Evolutionary conservation across 2,329 filamentous ascomycete genomes (phyloP), one percentile per base, ranked within the genome.

Genomic region (Ophiostoma piceae): DNA sequence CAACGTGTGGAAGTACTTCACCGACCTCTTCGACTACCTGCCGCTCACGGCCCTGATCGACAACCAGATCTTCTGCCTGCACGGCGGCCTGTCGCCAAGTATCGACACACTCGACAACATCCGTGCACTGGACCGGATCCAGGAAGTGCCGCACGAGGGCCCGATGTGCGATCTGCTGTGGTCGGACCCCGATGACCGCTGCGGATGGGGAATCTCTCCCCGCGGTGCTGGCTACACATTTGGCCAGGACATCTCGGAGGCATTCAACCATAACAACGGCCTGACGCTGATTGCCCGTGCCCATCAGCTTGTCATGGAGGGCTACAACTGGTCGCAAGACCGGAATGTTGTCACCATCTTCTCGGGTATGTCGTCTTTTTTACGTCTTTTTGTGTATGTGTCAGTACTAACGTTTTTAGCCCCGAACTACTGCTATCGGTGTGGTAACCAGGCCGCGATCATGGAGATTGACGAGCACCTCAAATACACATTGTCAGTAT

Each of bases 401-500:
- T 22, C 22, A 37, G 12, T 64, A 64, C 67, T 71, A 39, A 68
- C 70, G 26, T 47, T 16, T 32, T 29, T 41, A 88, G 91, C 91
- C 69, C 91, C 91, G 73, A 94, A 94, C 80, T 99, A 99, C 85
- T 99, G 94, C 84, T 98, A 99, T 85, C 88, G 95, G 80, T 99
- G 95, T 79, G 95, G 95, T 78, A 99, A 99, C 82, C 95, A 98
- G 82, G 95, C 95, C 70, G 95, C 95, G n/a, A 98, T 99, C 80
- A 99, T 99, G 95, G 95, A 98, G 82, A 99, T 99, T 80, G 95
- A 98, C 75, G 95, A 99, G 83, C 94, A 98, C 80, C 84, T 99
- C 79, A 98, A 99, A 85, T 99, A 98, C 82, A 98, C 95, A 77
- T 98, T 99, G 94, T 74, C 4, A 22, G 73, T 73, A 7, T 3